A percentile compares a stretch with the other conserved stretches of the same genome.
Conservation (phyloP, 345 rosid genomes). For the Sonneratia alba region DNA sequence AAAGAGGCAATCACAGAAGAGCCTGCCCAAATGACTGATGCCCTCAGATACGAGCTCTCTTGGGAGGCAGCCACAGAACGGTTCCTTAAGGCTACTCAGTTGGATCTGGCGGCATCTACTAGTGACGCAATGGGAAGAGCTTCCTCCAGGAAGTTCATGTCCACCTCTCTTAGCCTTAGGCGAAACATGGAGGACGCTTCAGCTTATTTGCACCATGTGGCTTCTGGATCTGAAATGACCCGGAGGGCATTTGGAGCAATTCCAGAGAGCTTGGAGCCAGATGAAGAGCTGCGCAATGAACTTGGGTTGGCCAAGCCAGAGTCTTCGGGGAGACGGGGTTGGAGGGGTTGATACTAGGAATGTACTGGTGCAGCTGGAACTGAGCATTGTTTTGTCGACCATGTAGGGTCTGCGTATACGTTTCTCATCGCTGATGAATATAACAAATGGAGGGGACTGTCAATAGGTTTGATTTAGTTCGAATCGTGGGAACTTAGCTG, state of each 20-base stretch:
- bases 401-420: too few species aligned
- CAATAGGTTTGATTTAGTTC: too few species aligned
- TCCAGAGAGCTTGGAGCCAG: slow-evolving; percentile 78
- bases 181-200: slow-evolving; percentile 58
- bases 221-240: slow-evolving; percentile 65
- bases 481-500: too few species aligned
- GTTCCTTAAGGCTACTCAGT: slow-evolving; percentile 48
- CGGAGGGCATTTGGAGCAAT: slow-evolving; percentile 82
- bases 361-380: too few species aligned
- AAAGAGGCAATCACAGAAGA: slow-evolving; percentile 58
- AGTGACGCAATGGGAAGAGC: not conserved
- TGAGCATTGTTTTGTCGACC: too few species aligned
- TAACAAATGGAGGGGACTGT: too few species aligned
- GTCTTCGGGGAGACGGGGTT: slow-evolving; percentile 9
- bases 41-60: slow-evolving; percentile 62
- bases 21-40: slow-evolving; percentile 56
- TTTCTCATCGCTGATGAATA: too few species aligned
- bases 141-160: slow-evolving; percentile 16
- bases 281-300: slow-evolving; percentile 62
- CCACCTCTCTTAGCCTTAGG: slow-evolving; percentile 29
- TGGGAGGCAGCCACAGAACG: slow-evolving; percentile 92
- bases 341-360: not conserved
- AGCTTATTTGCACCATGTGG: slow-evolving; percentile 57
- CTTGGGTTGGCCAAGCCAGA: slow-evolving; percentile 39
- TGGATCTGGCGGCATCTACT: slow-evolving; percentile 15